phyloP scores from a whole-genome alignment of 2,329 filamentous ascomycete genomes.

The Penicillium sp. region DNA sequence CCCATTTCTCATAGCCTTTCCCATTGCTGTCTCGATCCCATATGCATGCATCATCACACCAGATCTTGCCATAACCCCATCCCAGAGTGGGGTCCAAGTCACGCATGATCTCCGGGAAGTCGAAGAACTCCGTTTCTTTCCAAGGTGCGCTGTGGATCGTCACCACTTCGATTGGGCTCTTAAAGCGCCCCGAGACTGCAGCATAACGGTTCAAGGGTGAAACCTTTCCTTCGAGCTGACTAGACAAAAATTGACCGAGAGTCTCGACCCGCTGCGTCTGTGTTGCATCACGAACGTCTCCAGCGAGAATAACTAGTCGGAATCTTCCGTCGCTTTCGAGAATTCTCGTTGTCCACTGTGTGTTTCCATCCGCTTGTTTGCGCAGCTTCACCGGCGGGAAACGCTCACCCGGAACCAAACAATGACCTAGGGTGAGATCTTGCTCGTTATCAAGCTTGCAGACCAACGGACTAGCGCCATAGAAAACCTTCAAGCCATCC shows the following conservation, averaged over 20 bases:
- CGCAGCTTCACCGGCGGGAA: conserved; percentile 14
- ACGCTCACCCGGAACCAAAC: conserved; percentile 16
- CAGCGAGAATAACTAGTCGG: conserved; percentile 55
- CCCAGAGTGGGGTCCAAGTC: conserved; percentile 49
- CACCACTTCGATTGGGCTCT: conserved; percentile 58
- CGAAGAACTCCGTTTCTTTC: conserved; percentile 50
- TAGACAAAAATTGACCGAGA: conserved; percentile 47
- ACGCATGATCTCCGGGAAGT: conserved; percentile 50
- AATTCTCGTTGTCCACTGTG: conserved; percentile 19
- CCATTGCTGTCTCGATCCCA: conserved; percentile 27
- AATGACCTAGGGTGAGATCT: background rate
- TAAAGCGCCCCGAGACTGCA: conserved; percentile 36
- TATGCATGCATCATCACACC: conserved; percentile 48
- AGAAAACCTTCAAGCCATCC: conserved; percentile 17
- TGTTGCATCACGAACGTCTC: conserved; percentile 49
- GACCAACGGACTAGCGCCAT: conserved; percentile 16
- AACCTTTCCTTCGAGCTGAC: background rate
- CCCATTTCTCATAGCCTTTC: conserved; percentile 28
- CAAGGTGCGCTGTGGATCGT: conserved; percentile 59
- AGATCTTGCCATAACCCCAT: conserved; percentile 59
- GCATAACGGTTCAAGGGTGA: conserved; percentile 47
- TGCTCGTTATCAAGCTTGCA: conserved; percentile 7
- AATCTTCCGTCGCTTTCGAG: conserved; percentile 37
- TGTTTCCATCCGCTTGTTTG: conserved; percentile 15
- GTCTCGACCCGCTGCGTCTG: conserved; percentile 49